Evolutionary conservation across 2,329 filamentous ascomycete species (phyloP).

Genomic region (Ophiocordyceps robertsii): DNA sequence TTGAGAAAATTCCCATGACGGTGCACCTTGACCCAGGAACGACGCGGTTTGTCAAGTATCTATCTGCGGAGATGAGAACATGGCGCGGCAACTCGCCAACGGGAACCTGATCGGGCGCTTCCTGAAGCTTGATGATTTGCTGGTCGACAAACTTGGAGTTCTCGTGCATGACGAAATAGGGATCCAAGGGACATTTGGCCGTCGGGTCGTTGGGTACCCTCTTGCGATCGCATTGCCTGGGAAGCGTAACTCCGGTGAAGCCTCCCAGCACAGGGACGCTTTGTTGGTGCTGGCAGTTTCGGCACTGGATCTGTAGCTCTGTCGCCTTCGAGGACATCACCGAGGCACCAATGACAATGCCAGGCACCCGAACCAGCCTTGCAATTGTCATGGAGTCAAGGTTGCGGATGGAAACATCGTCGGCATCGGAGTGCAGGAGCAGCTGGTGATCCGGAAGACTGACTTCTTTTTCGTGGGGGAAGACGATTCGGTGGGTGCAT

Average conservation of each 20-base stretch:
- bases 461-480: constrained; percentile 55
- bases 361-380: constrained; percentile 88
- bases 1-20: constrained; percentile 94
- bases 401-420: constrained; percentile 85
- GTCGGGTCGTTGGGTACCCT: constrained; percentile 51
- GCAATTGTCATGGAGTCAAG: constrained; percentile 88
- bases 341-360: constrained; percentile 93
- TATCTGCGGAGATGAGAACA: constrained; percentile 90
- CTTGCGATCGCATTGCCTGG: constrained; percentile 57
- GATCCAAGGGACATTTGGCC: constrained; percentile 78
- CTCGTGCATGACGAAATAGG: constrained; percentile 92
- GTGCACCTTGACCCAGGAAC: constrained; percentile 92
- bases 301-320: constrained; percentile 72
- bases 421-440: constrained; percentile 81
- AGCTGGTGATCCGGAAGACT: constrained; percentile 83
- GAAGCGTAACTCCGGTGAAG: constrained; percentile 76
- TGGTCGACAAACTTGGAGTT: constrained; percentile 92
- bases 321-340: constrained; percentile 96
- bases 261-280: constrained; percentile 65
- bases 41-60: constrained; percentile 88
- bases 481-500: constrained; percentile 89
- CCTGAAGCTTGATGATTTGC: constrained; percentile 94
- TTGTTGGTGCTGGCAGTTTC: constrained; percentile 64
- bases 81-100: constrained; percentile 92
- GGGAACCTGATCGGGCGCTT: constrained; percentile 92